A percentile compares a stretch with the other conserved stretches of the same genome.
These are phyloP conservation scores for Aspergillus jensenii DNA, from an alignment of 2,329 filamentous ascomycete species.

Conservation along the genomic window DNA sequence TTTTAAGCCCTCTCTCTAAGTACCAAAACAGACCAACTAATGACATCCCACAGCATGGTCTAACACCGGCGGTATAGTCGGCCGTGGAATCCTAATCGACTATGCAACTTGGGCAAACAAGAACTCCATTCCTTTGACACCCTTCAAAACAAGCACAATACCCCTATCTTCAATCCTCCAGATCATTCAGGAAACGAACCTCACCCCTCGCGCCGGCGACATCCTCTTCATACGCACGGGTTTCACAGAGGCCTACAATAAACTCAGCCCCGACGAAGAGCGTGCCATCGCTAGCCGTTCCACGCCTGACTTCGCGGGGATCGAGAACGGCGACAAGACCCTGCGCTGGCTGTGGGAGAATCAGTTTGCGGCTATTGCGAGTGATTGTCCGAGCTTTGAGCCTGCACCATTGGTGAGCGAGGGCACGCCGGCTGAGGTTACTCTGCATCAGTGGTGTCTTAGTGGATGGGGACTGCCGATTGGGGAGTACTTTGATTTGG, in stretches of 20 bases:
- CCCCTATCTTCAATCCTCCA: slow-evolving; percentile 44
- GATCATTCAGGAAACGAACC: slow-evolving; percentile 45
- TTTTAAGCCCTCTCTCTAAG: background rate
- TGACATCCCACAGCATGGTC: slow-evolving; percentile 30
- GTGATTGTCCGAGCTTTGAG: slow-evolving; percentile 57
- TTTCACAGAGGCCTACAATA: slow-evolving; percentile 48
- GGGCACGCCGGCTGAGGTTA: slow-evolving; percentile 26
- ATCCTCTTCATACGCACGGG: slow-evolving; percentile 59
- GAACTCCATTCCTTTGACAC: slow-evolving; percentile 36
- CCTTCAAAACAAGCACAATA: slow-evolving; percentile 46
- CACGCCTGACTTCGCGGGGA: slow-evolving; percentile 37
- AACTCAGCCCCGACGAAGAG: slow-evolving; percentile 38
- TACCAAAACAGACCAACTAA: background rate
- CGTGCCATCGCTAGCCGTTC: slow-evolving; percentile 33
- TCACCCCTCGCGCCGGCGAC: slow-evolving; percentile 48
- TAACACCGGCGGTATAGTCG: slow-evolving; percentile 40
- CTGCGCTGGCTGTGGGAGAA: slow-evolving; percentile 60
- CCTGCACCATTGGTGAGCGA: slow-evolving; percentile 36
- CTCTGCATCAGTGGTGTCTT: slow-evolving; percentile 35
- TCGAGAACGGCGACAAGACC: slow-evolving; percentile 50
- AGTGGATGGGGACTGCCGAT: slow-evolving; percentile 52
- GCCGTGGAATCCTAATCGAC: slow-evolving; percentile 51
- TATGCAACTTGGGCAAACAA: slow-evolving; percentile 45
- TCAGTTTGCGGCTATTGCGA: slow-evolving; percentile 56
- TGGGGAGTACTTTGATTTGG: slow-evolving; percentile 48